These are phyloP conservation scores for Acer yangbiense DNA, from an alignment of 345 rosid species.

Conservation along the genomic window DNA sequence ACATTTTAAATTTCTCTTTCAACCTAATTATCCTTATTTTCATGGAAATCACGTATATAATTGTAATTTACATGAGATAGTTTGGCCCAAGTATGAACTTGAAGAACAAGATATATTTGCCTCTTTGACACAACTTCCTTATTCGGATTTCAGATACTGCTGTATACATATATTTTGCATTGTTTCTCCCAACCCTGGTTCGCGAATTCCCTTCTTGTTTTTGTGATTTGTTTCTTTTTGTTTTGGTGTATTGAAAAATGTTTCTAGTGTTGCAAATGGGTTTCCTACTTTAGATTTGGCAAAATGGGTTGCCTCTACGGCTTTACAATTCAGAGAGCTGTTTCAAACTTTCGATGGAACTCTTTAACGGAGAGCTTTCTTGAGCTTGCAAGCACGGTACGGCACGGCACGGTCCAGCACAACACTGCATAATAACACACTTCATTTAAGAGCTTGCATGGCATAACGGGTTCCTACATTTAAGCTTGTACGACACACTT, in stretches of 20 bases:
- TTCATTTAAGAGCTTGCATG: too few relatives aligned
- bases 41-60: too few relatives aligned
- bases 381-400: background rate
- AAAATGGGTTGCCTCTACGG: constrained; percentile 11
- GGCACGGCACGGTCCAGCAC: too few relatives aligned
- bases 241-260: background rate
- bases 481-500: too few relatives aligned
- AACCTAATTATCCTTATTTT: too few relatives aligned
- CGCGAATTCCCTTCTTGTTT: background rate
- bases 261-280: constrained; percentile 21
- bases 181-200: background rate
- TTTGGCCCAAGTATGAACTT: constrained; percentile 8
- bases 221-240: background rate
- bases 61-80: background rate
- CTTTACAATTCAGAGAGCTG: constrained; percentile 23
- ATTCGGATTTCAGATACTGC: constrained; percentile 26
- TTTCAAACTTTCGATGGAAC: constrained; percentile 8
- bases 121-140: constrained; percentile 23
- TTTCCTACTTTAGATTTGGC: constrained; percentile 28
- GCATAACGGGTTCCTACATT: too few relatives aligned
- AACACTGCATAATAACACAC: too few relatives aligned
- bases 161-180: background rate
- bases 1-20: too few relatives aligned
- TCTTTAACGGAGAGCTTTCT: constrained; percentile 24
- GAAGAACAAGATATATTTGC: constrained; percentile 32